Conservation (phyloP, 2,329 filamentous ascomycete genomes). For the Colletotrichum incanum region DNA sequence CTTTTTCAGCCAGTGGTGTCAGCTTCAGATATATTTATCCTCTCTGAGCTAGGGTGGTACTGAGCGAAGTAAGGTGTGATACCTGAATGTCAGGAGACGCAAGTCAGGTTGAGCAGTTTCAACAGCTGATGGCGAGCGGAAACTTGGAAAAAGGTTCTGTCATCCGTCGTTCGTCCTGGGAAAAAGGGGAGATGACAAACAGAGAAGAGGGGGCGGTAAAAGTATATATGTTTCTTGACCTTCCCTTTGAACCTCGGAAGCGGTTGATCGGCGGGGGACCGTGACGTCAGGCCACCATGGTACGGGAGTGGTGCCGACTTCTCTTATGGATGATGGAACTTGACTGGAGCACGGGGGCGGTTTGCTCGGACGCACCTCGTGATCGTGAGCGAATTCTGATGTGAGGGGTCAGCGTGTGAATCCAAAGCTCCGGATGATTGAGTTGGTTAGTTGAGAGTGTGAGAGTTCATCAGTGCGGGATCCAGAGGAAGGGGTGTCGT, state of each 20-base stretch:
- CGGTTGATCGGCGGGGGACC: conserved; percentile 9
- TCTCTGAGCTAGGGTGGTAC: neutral
- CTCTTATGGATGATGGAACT: neutral
- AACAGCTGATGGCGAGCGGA: neutral
- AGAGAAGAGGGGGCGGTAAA: neutral
- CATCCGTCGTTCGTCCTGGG: neutral
- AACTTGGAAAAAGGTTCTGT: conserved; percentile 7
- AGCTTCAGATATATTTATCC: neutral
- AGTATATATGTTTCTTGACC: conserved; percentile 23
- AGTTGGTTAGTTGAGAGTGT: neutral
- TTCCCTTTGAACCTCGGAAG: neutral
- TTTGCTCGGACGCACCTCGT: conserved; percentile 10
- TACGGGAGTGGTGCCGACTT: conserved; percentile 19
- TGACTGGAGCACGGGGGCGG: conserved; percentile 8
- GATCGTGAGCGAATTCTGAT: neutral
- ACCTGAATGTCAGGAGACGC: conserved; percentile 18
- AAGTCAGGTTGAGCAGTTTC: neutral
- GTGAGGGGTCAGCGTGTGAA: neutral
- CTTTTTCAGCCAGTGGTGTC: neutral
- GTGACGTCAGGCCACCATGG: conserved; percentile 42
- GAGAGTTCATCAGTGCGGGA: neutral
- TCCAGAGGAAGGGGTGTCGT: neutral
- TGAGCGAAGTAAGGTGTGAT: neutral
- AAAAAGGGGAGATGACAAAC: too few species aligned
- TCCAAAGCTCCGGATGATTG: neutral